A percentile compares a stretch with the other conserved stretches of the same genome.
Conservation (phyloP, 176 grass and related monocot species). For the Cenchrus americanus region DNA sequence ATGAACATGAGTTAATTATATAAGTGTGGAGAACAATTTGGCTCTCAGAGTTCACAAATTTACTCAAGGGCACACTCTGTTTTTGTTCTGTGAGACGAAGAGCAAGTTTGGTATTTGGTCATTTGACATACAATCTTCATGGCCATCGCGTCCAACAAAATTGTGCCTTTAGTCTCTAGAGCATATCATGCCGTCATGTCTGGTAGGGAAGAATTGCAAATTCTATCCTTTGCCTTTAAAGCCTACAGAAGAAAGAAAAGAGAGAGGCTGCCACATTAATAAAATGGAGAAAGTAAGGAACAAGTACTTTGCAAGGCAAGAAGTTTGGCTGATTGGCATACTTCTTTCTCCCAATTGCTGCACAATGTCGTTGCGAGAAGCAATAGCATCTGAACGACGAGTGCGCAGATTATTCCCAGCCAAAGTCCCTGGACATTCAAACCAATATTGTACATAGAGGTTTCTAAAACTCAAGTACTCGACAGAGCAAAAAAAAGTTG, state of each 20-base stretch:
- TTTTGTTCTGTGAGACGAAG: too few relatives aligned
- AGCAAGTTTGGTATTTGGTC: too few relatives aligned
- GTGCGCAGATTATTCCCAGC: conserved; percentile 38
- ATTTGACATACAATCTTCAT: too few relatives aligned
- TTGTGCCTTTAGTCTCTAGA: not conserved
- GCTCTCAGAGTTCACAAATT: too few relatives aligned
- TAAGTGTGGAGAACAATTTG: too few relatives aligned
- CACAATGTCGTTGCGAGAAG: conserved; percentile 33
- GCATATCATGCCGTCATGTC: conserved; percentile 48
- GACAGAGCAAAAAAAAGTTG: not conserved
- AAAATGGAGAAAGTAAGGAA: not conserved
- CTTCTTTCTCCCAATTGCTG: conserved; percentile 54
- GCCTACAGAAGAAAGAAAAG: conserved; percentile 31
- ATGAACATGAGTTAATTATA: too few relatives aligned
- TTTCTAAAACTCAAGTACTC: not conserved
- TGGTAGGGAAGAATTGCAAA: conserved; percentile 60
- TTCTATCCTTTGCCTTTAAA: conserved; percentile 58
- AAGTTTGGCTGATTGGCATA: conserved; percentile 23
- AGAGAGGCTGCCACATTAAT: not conserved
- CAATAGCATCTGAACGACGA: conserved; percentile 40
- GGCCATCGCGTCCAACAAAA: not conserved
- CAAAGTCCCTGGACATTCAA: conserved; percentile 34
- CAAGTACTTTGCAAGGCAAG: too few relatives aligned
- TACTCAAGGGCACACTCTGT: too few relatives aligned
- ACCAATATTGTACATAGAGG: not conserved